These are phyloP conservation scores for Aspergillus bridgeri DNA, from an alignment of 495 filamentous ascomycete genomes.

Conservation along the genomic window DNA sequence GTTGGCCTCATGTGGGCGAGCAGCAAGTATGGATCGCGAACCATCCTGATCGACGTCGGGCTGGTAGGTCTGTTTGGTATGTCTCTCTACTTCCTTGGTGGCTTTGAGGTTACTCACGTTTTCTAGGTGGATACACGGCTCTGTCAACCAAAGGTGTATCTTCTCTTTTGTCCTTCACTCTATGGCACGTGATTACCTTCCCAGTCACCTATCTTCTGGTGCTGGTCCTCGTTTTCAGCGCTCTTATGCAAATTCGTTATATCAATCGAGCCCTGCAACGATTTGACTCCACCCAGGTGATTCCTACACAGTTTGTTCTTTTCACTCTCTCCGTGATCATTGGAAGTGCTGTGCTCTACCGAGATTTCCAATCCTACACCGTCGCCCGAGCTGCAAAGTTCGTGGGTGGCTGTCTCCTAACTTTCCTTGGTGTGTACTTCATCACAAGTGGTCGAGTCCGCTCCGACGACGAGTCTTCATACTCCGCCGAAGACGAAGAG, in stretches of 20 bases:
- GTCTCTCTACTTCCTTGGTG: slow-evolving; percentile 19
- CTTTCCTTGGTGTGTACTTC: slow-evolving; percentile 90
- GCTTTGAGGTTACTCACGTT: slow-evolving; percentile 26
- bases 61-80: slow-evolving; percentile 89
- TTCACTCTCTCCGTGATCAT: slow-evolving; percentile 95
- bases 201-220: slow-evolving; percentile 85
- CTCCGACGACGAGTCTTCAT: slow-evolving; percentile 42
- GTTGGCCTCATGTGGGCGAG: slow-evolving; percentile 75
- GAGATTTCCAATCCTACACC: slow-evolving; percentile 83
- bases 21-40: slow-evolving; percentile 70
- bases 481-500: slow-evolving; percentile 47
- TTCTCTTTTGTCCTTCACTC: slow-evolving; percentile 83
- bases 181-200: slow-evolving; percentile 83
- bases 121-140: slow-evolving; percentile 83
- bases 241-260: slow-evolving; percentile 93
- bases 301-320: slow-evolving; percentile 93
- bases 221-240: slow-evolving; percentile 73
- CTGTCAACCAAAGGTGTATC: slow-evolving; percentile 95
- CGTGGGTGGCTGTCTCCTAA: slow-evolving; percentile 80
- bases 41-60: slow-evolving; percentile 90
- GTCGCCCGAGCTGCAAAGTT: slow-evolving; percentile 72
- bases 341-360: slow-evolving; percentile 86
- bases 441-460: slow-evolving; percentile 67
- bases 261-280: slow-evolving; percentile 90
- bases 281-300: slow-evolving; percentile 96